Conservation (phyloP, 352 stramenopile species). For the Phytophthora kernoviae region DNA sequence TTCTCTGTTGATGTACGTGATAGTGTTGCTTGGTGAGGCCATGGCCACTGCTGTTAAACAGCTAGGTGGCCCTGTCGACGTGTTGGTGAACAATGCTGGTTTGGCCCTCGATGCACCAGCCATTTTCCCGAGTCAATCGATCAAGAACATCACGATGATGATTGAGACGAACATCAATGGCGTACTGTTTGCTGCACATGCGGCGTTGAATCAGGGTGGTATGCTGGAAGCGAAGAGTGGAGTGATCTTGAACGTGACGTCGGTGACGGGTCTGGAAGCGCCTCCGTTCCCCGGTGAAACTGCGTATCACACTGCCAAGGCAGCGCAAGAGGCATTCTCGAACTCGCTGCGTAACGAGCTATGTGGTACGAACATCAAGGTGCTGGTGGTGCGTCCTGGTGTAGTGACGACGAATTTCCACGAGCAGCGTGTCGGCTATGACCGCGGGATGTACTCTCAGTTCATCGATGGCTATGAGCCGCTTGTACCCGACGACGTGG, state of each 20-base stretch:
- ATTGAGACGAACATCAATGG: conserved; percentile 32
- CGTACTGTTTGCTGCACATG: conserved; percentile 28
- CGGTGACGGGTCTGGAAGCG: conserved; percentile 29
- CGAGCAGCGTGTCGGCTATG: conserved; percentile 35
- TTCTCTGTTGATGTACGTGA: conserved; percentile 23
- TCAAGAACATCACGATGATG: conserved; percentile 31
- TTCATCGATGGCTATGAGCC: conserved; percentile 40
- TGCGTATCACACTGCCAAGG: conserved; percentile 34
- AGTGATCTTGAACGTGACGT: conserved; percentile 35
- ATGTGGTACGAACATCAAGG: conserved; percentile 36
- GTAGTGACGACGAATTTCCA: conserved; percentile 41
- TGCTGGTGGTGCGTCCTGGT: conserved; percentile 32
- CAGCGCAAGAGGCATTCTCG: conserved; percentile 33
- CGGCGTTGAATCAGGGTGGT: conserved; percentile 26
- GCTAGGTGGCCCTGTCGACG: conserved; percentile 22
- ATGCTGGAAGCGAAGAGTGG: conserved; percentile 27
- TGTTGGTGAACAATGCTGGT: conserved; percentile 37
- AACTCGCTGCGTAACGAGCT: conserved; percentile 34
- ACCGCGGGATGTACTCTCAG: conserved; percentile 23
- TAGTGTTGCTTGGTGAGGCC: conserved; percentile 13
- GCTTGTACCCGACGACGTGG: conserved; percentile 29
- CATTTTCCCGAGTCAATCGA: conserved; percentile 30
- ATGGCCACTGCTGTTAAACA: conserved; percentile 18
- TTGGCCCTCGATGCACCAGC: conserved; percentile 27
- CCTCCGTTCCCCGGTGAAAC: conserved; percentile 32